Percentiles rank a stretch among this genome's conserved stretches.
Evolutionary conservation across 108 stramenopile genomes (phyloP).

Genomic region (Nitzschia sp.): DNA sequence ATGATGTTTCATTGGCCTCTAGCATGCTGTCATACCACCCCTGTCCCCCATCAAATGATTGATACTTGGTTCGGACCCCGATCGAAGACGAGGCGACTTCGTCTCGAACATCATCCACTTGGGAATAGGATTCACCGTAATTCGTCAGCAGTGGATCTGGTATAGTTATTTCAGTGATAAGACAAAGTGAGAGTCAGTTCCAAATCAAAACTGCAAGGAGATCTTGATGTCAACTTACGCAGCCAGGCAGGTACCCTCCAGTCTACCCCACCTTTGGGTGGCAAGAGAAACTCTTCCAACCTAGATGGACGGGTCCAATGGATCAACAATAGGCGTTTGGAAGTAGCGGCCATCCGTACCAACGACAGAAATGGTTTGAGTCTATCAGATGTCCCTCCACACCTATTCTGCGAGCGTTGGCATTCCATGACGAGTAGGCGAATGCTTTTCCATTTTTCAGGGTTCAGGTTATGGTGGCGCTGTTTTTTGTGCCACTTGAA

Average conservation of each 20-base stretch:
- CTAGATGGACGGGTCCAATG: conserved; percentile 43
- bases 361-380: conserved; percentile 38
- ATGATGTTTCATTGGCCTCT: conserved; percentile 17
- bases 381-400: conserved; percentile 50
- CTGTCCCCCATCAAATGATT: conserved; percentile 25
- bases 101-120: conserved; percentile 7
- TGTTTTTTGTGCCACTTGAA: conserved; percentile 43
- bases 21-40: conserved; percentile 4
- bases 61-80: conserved; percentile 19
- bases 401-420: conserved; percentile 7
- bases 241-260: conserved; percentile 43
- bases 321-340: conserved; percentile 43
- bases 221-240: no score
- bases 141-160: conserved; percentile 10
- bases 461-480: conserved; percentile 8
- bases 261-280: conserved; percentile 39
- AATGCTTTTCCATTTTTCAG: conserved; percentile 31
- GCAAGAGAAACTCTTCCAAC: conserved; percentile 49
- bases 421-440: conserved; percentile 36
- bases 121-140: conserved; percentile 1
- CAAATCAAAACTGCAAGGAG: not conserved
- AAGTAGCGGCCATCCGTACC: conserved; percentile 23
- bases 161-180: no score
- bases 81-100: not conserved
- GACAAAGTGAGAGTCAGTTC: not conserved